These are phyloP conservation scores for Lyophyllum decastes DNA, from an alignment of 768 basidiomycete genomes.

Conservation along the genomic window DNA sequence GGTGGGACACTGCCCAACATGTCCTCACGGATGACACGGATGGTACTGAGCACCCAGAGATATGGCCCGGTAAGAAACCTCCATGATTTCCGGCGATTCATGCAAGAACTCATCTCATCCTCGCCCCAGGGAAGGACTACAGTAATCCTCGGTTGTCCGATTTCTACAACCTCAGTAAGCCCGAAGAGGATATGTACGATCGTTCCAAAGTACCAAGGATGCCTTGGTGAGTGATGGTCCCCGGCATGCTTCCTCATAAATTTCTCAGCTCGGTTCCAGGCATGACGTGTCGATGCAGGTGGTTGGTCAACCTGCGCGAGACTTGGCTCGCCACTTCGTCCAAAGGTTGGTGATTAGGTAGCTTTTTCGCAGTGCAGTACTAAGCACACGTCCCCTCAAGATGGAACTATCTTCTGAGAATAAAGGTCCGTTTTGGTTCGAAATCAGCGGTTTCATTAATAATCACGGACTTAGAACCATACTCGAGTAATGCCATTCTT, in stretches of 20 bases:
- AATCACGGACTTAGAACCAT: conserved; percentile 67
- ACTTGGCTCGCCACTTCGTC: conserved; percentile 92
- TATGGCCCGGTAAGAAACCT: conserved; percentile 80
- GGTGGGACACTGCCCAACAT: conserved; percentile 98
- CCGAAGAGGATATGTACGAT: conserved; percentile 95
- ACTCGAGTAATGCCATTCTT: conserved; percentile 91
- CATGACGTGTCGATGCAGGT: conserved; percentile 97
- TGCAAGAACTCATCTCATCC: not conserved
- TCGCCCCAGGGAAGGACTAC: conserved; percentile 82
- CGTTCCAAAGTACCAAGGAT: conserved; percentile 86
- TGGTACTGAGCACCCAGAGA: conserved; percentile 57
- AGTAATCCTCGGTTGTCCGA: conserved; percentile 87
- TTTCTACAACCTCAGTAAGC: conserved; percentile 85
- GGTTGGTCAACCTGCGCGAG: conserved; percentile 94
- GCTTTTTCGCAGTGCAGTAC: conserved; percentile 11
- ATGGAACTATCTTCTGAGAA: conserved; percentile 93
- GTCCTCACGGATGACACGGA: conserved; percentile 83
- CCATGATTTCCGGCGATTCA: not conserved
- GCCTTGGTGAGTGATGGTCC: conserved; percentile 72
- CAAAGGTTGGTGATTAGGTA: conserved; percentile 60
- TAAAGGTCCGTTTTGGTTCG: conserved; percentile 63
- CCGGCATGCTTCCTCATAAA: not conserved
- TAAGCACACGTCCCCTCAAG: conserved; percentile 36
- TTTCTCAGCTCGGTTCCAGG: conserved; percentile 43
- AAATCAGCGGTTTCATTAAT: conserved; percentile 7